phyloP scores from a whole-genome alignment of 2,329 filamentous ascomycete species.

The Epicoccum sorghinum region DNA sequence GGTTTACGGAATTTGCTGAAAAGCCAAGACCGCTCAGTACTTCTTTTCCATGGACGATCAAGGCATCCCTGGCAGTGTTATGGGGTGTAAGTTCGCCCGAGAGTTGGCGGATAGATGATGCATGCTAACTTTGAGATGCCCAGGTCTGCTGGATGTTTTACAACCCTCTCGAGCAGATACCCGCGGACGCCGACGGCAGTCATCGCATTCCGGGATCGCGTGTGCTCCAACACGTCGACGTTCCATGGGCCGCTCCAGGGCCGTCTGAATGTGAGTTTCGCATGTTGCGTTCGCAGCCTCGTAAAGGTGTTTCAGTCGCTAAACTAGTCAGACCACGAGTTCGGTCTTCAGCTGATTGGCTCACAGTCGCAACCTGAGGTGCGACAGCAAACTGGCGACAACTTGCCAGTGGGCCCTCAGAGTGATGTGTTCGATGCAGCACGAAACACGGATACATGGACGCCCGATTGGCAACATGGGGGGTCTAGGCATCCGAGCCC shows the following conservation, averaged over 20 bases:
- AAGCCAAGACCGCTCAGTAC: constrained; percentile 49
- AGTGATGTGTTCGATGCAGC: constrained; percentile 36
- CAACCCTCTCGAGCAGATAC: constrained; percentile 16
- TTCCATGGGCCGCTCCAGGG: constrained; percentile 35
- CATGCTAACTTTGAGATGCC: constrained; percentile 1
- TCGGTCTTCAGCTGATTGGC: constrained; percentile 40
- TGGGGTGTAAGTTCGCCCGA: constrained; percentile 42
- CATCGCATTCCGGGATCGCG: constrained; percentile 30
- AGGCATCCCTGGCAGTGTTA: constrained; percentile 51
- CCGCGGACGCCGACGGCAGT: constrained; percentile 20
- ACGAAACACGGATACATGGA: constrained; percentile 39
- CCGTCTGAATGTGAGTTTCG: constrained; percentile 45
- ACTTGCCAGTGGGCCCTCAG: constrained; percentile 21
- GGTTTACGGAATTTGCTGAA: constrained; percentile 51
- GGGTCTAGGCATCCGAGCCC: constrained; percentile 30
- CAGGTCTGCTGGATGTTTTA: constrained; percentile 51
- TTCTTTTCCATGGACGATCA: constrained; percentile 52
- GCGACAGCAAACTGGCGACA: constrained; percentile 31
- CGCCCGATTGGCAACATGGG: constrained; percentile 31
- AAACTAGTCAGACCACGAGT: constrained; percentile 40
- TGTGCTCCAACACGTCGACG: constrained; percentile 36
- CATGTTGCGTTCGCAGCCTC: constrained; percentile 19
- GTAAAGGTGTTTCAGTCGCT: constrained; percentile 34
- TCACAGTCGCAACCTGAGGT: constrained; percentile 31
- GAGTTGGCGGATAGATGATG: background rate